phyloP scores from a whole-genome alignment of 1,284 basidiomycete genomes.

The Ustanciosporium gigantosporum region DNA sequence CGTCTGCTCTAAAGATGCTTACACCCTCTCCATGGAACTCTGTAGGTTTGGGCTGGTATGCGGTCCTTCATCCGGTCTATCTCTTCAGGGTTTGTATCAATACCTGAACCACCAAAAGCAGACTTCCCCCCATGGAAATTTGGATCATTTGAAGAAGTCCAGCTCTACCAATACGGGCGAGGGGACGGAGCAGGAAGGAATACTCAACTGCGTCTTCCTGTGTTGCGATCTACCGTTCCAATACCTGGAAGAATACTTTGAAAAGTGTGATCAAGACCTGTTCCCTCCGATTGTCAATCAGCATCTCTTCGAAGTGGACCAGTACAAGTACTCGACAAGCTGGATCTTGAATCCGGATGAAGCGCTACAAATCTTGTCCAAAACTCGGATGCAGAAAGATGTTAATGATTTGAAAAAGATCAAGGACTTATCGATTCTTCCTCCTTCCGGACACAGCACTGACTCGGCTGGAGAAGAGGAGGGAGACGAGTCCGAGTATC shows the following conservation, averaged over 20 bases:
- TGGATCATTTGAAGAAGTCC: no score
- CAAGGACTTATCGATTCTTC: neutral
- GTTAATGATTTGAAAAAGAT: neutral
- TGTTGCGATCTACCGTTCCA: constrained; percentile 44
- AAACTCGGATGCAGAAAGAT: constrained; percentile 9
- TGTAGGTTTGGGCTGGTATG: constrained; percentile 33
- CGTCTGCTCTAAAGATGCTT: constrained; percentile 11
- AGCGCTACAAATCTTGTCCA: constrained; percentile 25
- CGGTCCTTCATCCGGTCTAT: constrained; percentile 32
- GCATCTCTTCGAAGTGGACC: constrained; percentile 27
- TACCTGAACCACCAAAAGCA: constrained; percentile 17
- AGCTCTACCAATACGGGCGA: no score
- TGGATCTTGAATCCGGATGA: constrained; percentile 20
- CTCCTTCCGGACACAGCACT: neutral
- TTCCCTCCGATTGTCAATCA: constrained; percentile 31
- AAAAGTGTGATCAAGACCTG: constrained; percentile 6
- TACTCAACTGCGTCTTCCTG: constrained; percentile 31
- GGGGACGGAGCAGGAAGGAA: constrained; percentile 15
- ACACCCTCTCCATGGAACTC: constrained; percentile 24
- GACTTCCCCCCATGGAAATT: no score
- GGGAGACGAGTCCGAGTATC: neutral
- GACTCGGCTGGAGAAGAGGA: neutral
- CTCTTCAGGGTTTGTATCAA: constrained; percentile 28
- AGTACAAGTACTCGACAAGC: constrained; percentile 20
- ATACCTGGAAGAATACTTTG: constrained; percentile 38